Evolutionary conservation across 2,329 filamentous ascomycete species (phyloP), one percentile per base, ranked within the genome.

Genomic region (Penicillium sp.): DNA sequence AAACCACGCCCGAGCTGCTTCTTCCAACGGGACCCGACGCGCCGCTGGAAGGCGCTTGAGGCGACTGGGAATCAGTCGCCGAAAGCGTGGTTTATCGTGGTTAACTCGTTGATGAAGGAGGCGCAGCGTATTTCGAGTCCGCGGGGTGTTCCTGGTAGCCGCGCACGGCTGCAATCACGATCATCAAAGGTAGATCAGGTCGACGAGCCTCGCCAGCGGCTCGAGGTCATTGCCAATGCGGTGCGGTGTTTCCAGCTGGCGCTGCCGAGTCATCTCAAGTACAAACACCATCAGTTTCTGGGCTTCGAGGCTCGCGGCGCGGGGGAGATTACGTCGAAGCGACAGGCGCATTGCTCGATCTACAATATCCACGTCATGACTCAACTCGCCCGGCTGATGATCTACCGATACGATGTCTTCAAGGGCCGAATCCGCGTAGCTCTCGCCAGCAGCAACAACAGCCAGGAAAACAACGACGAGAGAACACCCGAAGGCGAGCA

Each of bases 21-120:
- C 47, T 59, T 80, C 11, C 70, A 71, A 17, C 26, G 56, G 15
- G 73, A 78, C 61, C 69, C 71, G 26, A 70, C 64, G 17, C 59
- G 67, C 2, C 68, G 76, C 3, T 77, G 73, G 73, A 77, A 76
- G 62, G 55, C 57, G 0, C 69, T 79, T 2, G 62, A 69, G 26
- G 54, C 67, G 6, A 70, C 67, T 7, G 71, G 72, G 3, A 79
- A 78, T 62, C 60, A 69, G 49, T 74, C 72, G 9, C 64, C 74
- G 0, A 76, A 73, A 46, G 73, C 78, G 2, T 80, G 78, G 78
- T 79, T 76, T 57, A 71, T 79, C 29, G 71, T 78, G 38, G 70
- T 78, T 47, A 79, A 78, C 64, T 78, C 76, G 0, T 62, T 79
- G 13, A 78, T 78, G 76, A 71, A 73, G 51, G 72, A 76, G 30